Percentiles rank a stretch among this genome's conserved stretches.
phyloP scores from a whole-genome alignment of 805 yeast genomes.

The Isabelozyma pseudorhagii region DNA sequence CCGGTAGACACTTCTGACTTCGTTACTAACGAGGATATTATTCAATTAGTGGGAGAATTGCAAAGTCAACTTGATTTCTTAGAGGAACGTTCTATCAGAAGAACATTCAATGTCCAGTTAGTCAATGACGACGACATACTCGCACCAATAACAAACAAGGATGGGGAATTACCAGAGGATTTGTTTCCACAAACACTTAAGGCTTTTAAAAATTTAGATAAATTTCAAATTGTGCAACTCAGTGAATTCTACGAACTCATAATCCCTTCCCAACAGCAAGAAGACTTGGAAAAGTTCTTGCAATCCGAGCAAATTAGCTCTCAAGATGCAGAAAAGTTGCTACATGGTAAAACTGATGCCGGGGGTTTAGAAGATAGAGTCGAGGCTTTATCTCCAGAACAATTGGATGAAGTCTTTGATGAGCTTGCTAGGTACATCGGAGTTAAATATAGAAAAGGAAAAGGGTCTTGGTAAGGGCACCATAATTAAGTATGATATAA shows the following conservation, averaged over 20 bases:
- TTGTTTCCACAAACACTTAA: conserved; percentile 57
- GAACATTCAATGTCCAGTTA: conserved; percentile 63
- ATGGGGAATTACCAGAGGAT: conserved; percentile 57
- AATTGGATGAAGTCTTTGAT: conserved; percentile 53
- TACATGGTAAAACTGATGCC: not conserved
- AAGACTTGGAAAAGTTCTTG: conserved; percentile 24
- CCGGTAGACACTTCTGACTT: conserved; percentile 50
- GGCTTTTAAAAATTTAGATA: conserved; percentile 48
- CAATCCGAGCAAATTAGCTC: conserved; percentile 3
- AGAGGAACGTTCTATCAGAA: conserved; percentile 73
- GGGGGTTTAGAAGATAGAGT: conserved; percentile 4
- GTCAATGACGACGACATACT: conserved; percentile 37
- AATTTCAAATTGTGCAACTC: conserved; percentile 48
- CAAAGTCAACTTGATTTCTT: conserved; percentile 80
- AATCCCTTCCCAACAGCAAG: conserved; percentile 59
- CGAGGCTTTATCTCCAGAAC: conserved; percentile 38
- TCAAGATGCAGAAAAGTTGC: conserved; percentile 7
- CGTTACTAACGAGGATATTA: conserved; percentile 79
- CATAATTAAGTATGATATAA: not conserved
- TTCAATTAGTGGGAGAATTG: conserved; percentile 82
- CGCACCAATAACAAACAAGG: conserved; percentile 75
- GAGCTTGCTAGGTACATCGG: conserved; percentile 72
- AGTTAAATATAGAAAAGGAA: conserved; percentile 49
- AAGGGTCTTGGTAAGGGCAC: conserved; percentile 39
- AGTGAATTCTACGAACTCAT: conserved; percentile 74